Percentiles rank a stretch among this genome's conserved stretches.
Evolutionary conservation across 257 asterid genomes (phyloP).

Genomic region (Solanum medicagineum): DNA sequence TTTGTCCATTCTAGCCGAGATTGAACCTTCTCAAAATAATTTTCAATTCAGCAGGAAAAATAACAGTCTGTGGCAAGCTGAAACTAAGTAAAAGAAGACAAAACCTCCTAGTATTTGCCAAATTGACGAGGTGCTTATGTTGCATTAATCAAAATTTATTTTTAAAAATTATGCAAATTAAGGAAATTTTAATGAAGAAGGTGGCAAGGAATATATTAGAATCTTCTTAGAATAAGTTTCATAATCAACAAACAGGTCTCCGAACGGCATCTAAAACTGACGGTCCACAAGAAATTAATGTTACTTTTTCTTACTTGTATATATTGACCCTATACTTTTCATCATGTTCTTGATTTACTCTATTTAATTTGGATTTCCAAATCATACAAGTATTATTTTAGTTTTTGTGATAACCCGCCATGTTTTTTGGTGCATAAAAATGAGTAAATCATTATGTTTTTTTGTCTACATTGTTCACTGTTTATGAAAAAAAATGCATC

Average conservation of each 20-base stretch:
- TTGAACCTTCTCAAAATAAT: neutral
- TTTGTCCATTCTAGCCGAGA: neutral
- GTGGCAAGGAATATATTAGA: neutral
- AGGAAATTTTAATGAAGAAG: neutral
- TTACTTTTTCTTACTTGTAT: no score
- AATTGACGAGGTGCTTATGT: neutral
- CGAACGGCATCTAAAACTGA: neutral
- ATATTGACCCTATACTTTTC: neutral
- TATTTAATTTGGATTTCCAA: neutral
- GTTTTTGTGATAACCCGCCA: neutral
- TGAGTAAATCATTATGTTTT: neutral
- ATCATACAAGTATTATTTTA: neutral
- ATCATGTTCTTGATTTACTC: neutral
- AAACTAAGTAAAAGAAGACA: neutral
- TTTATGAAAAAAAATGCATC: neutral
- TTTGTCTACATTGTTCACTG: neutral
- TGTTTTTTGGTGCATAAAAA: neutral
- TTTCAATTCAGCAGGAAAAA: neutral
- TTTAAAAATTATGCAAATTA: neutral
- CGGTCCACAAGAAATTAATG: neutral
- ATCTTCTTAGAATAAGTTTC: neutral
- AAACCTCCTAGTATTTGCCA: neutral
- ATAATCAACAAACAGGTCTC: neutral
- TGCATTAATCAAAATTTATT: neutral
- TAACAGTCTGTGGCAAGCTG: neutral